A percentile compares a stretch with the other conserved stretches of the same genome.
These are phyloP conservation scores for Schizochytrium sp. DNA, from an alignment of 108 stramenopile genomes.

Conservation along the genomic window DNA sequence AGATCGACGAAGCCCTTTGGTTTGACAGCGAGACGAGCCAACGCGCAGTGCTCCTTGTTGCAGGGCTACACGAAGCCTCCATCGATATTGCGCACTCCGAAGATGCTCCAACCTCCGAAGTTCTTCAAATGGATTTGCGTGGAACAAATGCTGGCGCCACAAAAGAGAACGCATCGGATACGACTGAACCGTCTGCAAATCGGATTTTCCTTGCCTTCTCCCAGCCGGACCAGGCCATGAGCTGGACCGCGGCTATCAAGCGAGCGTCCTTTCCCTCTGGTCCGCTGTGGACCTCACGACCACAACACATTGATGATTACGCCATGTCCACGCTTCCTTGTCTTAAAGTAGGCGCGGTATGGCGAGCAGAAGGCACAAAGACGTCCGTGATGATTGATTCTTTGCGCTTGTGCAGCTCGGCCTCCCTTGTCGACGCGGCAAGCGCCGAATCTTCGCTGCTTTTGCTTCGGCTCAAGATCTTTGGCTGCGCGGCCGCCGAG, in stretches of 20 bases:
- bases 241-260: background rate
- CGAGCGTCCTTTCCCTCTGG: background rate
- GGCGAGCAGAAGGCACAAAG: background rate
- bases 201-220: background rate
- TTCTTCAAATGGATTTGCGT: background rate
- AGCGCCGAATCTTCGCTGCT: background rate
- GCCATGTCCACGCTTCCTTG: background rate
- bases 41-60: background rate
- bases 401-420: background rate
- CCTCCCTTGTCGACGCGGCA: background rate
- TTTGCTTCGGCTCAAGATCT: background rate
- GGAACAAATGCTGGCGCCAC: background rate
- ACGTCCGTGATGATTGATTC: background rate
- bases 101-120: background rate
- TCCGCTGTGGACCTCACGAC: background rate
- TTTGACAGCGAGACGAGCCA: background rate
- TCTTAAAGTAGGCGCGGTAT: background rate
- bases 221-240: background rate
- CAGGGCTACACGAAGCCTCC: constrained; percentile 2
- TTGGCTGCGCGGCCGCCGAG: background rate
- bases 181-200: background rate
- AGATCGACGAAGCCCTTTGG: background rate
- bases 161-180: background rate
- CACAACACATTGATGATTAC: background rate
- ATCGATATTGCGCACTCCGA: background rate